Conservation (phyloP, 2,329 filamentous ascomycete genomes). For the Cordyceps militaris region DNA sequence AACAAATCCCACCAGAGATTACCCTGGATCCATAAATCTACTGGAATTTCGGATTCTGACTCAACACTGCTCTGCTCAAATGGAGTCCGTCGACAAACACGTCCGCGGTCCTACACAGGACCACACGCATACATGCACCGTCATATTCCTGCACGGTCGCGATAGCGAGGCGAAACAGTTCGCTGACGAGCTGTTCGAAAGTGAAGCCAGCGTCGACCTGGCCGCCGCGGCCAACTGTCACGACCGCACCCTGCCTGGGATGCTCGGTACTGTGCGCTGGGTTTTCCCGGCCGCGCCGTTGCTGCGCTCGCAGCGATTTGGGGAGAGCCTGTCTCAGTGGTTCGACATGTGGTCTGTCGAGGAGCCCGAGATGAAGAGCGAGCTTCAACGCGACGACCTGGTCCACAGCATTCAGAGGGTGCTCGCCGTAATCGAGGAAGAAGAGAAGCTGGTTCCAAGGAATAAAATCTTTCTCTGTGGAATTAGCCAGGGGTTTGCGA, state of each 20-base stretch:
- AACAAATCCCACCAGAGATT: no score
- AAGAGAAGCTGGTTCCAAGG: background rate
- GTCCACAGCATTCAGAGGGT: background rate
- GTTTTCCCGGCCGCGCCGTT: background rate
- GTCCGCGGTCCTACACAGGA: background rate
- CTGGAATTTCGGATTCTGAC: no score
- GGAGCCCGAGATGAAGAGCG: background rate
- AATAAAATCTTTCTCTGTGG: background rate
- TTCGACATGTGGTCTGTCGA: slow-evolving; percentile 5
- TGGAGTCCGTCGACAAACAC: no score
- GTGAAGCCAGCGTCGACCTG: background rate
- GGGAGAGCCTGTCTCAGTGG: background rate
- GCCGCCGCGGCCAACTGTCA: background rate
- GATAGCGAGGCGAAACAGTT: slow-evolving; percentile 41
- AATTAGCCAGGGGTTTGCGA: slow-evolving; percentile 4
- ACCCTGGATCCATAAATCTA: no score
- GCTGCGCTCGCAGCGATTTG: background rate
- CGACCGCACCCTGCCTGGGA: background rate
- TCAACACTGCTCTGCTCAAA: no score
- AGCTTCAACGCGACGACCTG: background rate
- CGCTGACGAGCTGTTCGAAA: slow-evolving; percentile 35
- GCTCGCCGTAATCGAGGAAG: background rate
- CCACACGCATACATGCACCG: slow-evolving; percentile 26
- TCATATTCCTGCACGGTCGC: slow-evolving; percentile 42
- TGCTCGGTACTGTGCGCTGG: background rate